phyloP scores from a whole-genome alignment of 2,329 filamentous ascomycete genomes.

The Aspergillus aculeatinus region DNA sequence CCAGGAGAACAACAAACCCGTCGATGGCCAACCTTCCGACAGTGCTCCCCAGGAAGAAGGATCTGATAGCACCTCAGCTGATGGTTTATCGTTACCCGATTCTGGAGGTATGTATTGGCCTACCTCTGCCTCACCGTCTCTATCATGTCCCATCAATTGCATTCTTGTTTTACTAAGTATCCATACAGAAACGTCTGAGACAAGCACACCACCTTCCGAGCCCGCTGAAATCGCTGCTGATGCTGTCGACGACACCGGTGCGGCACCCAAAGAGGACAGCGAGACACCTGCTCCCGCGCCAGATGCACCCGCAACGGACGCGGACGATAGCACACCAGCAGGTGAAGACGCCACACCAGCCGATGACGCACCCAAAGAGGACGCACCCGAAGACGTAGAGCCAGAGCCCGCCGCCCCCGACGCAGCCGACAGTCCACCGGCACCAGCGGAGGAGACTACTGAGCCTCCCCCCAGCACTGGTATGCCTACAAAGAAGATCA shows the following conservation, averaged over 20 bases:
- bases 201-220: slow-evolving; percentile 26
- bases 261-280: slow-evolving; percentile 24
- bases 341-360: slow-evolving; percentile 17
- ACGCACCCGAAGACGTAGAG: slow-evolving; percentile 13
- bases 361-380: slow-evolving; percentile 14
- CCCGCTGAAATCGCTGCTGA: slow-evolving; percentile 22
- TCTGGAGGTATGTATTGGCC: slow-evolving; percentile 29
- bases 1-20: slow-evolving; percentile 37
- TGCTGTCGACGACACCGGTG: slow-evolving; percentile 12
- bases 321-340: slow-evolving; percentile 7
- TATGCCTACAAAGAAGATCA: slow-evolving; percentile 15
- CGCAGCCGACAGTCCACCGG: slow-evolving; percentile 1
- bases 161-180: slow-evolving; percentile 3
- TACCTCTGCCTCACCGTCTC: not conserved
- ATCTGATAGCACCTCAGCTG: slow-evolving; percentile 25
- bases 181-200: slow-evolving; percentile 27
- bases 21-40: slow-evolving; percentile 25
- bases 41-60: slow-evolving; percentile 21
- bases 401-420: slow-evolving; percentile 7
- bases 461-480: slow-evolving; percentile 25
- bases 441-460: slow-evolving; percentile 8
- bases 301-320: slow-evolving; percentile 9
- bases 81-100: slow-evolving; percentile 27
- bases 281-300: slow-evolving; percentile 16
- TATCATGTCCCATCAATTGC: not conserved